Conservation (phyloP, 2,329 filamentous ascomycete species). For the Penicillium sp. region DNA sequence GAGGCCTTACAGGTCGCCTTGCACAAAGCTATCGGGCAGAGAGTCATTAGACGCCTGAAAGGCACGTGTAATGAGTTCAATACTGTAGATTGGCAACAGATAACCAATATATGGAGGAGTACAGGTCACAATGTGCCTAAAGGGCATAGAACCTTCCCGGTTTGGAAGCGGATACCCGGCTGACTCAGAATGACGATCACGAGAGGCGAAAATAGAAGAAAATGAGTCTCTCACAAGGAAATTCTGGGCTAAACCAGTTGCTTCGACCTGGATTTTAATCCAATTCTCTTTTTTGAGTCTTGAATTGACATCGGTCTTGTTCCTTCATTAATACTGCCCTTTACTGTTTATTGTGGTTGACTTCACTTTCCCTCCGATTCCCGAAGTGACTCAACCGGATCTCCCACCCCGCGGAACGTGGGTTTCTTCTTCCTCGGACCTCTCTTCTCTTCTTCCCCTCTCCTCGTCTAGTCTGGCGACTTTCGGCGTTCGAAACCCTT, state of each 20-base stretch:
- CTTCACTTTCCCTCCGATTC: constrained; percentile 1
- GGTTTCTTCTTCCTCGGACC: constrained; percentile 9
- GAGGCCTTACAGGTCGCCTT: neutral
- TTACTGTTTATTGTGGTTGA: neutral
- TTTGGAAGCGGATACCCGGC: constrained; percentile 4
- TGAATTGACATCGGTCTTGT: neutral
- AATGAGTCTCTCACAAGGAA: neutral
- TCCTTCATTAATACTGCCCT: neutral
- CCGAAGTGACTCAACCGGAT: constrained; percentile 24
- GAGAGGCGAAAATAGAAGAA: constrained; percentile 7
- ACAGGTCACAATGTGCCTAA: neutral
- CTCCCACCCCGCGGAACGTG: constrained; percentile 24
- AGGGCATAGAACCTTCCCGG: neutral
- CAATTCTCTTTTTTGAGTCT: neutral
- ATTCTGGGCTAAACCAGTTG: neutral
- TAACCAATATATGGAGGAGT: neutral
- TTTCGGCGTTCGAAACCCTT: neutral
- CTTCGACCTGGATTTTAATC: neutral
- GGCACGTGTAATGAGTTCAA: neutral
- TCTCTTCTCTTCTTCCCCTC: constrained; percentile 9
- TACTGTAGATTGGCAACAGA: neutral
- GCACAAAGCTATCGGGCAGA: neutral
- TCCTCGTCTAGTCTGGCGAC: neutral
- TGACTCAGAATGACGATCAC: constrained; percentile 21
- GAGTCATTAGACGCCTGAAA: neutral